A percentile compares a stretch with the other conserved stretches of the same genome.
Conservation (phyloP, 495 filamentous ascomycete genomes). For the Aspergillus carlsbadensis region DNA sequence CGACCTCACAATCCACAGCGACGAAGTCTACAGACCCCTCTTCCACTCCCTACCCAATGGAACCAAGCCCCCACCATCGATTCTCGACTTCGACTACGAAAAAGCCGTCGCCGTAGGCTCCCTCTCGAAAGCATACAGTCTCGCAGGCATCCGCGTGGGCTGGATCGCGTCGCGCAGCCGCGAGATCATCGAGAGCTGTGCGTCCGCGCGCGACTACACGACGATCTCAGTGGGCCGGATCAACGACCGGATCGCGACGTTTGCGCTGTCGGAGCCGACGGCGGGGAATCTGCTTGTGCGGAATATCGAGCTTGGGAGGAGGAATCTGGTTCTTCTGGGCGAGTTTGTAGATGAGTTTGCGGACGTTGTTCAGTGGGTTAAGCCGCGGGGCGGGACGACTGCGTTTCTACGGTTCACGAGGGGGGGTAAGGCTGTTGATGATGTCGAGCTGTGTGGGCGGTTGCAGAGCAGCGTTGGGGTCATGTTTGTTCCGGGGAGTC, state of each 20-base stretch:
- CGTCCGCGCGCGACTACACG: conserved; percentile 74
- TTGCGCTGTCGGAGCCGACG: conserved; percentile 62
- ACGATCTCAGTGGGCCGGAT: conserved; percentile 82
- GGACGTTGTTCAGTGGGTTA: conserved; percentile 66
- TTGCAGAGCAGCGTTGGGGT: conserved; percentile 70
- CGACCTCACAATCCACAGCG: conserved; percentile 67
- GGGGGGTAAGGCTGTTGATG: conserved; percentile 66
- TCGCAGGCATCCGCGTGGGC: conserved; percentile 79
- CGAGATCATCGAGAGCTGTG: conserved; percentile 63
- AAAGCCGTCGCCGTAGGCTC: conserved; percentile 74
- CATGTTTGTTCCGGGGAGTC: conserved; percentile 72
- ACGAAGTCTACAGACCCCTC: conserved; percentile 88
- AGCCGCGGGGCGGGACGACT: conserved; percentile 79
- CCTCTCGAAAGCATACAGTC: conserved; percentile 81
- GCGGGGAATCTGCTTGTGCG: conserved; percentile 67
- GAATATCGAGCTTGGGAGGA: conserved; percentile 69
- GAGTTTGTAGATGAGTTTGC: conserved; percentile 67
- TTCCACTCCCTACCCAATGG: conserved; percentile 65
- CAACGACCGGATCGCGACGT: conserved; percentile 76
- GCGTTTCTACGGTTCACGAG: conserved; percentile 71
- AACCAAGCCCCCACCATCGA: conserved; percentile 59
- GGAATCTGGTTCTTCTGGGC: conserved; percentile 68
- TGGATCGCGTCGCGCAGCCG: conserved; percentile 74
- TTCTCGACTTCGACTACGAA: conserved; percentile 69
- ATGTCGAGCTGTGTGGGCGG: conserved; percentile 68